These are phyloP conservation scores for Eleusine indica DNA, from an alignment of 176 grass and related monocot species.

Conservation along the genomic window DNA sequence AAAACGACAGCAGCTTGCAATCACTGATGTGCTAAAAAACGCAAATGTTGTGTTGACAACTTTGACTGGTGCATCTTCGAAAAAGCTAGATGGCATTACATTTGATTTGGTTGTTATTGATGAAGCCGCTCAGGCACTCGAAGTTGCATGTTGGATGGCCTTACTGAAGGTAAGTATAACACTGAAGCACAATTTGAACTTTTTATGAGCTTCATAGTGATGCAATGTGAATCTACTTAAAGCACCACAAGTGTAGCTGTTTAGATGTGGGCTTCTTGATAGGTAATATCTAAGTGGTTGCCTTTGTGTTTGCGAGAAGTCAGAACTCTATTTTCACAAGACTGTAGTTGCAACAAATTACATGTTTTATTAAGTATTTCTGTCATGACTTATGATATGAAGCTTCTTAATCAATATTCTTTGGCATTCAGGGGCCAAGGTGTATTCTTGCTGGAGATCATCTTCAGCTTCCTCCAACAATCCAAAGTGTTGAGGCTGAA, in stretches of 20 bases:
- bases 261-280: neutral
- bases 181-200: neutral
- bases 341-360: neutral
- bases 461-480: slow-evolving; percentile 93
- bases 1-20: slow-evolving; percentile 87
- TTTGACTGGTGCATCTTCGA: slow-evolving; percentile 92
- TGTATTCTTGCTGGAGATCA: slow-evolving; percentile 94
- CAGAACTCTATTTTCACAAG: slow-evolving; percentile 8
- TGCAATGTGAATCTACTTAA: slow-evolving; percentile 22
- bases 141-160: slow-evolving; percentile 95
- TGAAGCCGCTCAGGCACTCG: slow-evolving; percentile 98
- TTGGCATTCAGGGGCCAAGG: slow-evolving; percentile 65
- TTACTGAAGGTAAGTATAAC: slow-evolving; percentile 71
- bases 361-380: neutral
- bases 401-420: slow-evolving; percentile 23
- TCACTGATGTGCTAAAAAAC: slow-evolving; percentile 92
- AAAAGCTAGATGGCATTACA: slow-evolving; percentile 66
- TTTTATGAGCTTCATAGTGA: slow-evolving; percentile 6
- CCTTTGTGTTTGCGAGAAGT: slow-evolving; percentile 21
- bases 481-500: slow-evolving; percentile 91
- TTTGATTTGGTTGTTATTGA: slow-evolving; percentile 99
- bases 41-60: slow-evolving; percentile 89
- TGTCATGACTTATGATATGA: neutral
- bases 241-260: neutral
- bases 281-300: slow-evolving; percentile 14